Conservation (phyloP, 1,139 yeast species). For the Yamadazyma triangularis region DNA sequence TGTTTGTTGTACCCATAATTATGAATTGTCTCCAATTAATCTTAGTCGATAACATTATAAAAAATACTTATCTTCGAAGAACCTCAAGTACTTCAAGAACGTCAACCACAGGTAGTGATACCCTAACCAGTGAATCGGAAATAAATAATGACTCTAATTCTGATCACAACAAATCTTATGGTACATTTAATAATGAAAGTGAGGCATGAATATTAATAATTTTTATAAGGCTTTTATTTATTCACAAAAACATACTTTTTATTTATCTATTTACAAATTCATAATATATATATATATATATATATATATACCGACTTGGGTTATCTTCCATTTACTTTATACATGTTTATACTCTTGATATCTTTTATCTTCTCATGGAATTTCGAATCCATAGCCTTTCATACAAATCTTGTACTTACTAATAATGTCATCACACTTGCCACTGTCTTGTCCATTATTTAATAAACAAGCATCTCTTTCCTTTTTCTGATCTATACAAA, state of each 20-base stretch:
- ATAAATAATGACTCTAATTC: no score
- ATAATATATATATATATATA: no score
- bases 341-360: no score
- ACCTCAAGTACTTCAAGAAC: neutral
- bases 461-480: slow-evolving; percentile 83
- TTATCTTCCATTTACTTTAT: no score
- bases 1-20: slow-evolving; percentile 72
- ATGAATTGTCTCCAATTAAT: slow-evolving; percentile 87
- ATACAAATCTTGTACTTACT: slow-evolving; percentile 76
- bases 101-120: no score
- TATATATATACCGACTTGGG: no score
- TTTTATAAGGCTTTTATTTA: no score
- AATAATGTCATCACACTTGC: slow-evolving; percentile 73
- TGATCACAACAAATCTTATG: slow-evolving; percentile 7
- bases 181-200: slow-evolving; percentile 5
- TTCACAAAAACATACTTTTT: no score
- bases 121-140: no score
- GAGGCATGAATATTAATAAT: no score
- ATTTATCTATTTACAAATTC: no score
- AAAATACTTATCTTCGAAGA: slow-evolving; percentile 27
- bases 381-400: slow-evolving; percentile 83
- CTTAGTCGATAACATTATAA: slow-evolving; percentile 83
- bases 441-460: slow-evolving; percentile 77
- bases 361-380: no score
- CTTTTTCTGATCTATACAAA: slow-evolving; percentile 82